Percentiles rank a stretch among this genome's conserved stretches.
Evolutionary conservation across 2,329 filamentous ascomycete genomes (phyloP).

Genomic region (Xylariaceae sp.): DNA sequence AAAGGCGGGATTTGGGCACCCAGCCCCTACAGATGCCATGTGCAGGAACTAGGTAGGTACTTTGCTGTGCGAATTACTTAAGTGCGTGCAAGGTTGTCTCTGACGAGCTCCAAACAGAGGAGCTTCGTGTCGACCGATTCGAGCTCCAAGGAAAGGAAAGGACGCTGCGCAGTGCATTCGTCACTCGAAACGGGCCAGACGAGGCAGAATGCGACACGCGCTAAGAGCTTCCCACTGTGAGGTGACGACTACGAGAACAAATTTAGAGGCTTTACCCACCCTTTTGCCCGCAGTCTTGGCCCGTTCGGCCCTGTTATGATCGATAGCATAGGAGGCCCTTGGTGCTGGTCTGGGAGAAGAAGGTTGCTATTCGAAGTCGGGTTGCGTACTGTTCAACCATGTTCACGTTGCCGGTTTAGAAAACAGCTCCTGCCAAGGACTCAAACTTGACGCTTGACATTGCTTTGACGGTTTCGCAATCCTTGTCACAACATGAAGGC

Average conservation of each 20-base stretch:
- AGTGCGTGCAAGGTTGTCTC: constrained; percentile 38
- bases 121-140: constrained; percentile 18
- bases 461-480: constrained; percentile 29
- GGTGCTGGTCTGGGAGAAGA: constrained; percentile 14
- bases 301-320: constrained; percentile 6
- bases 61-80: constrained; percentile 16
- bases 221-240: constrained; percentile 7
- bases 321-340: too few species aligned
- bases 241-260: too few species aligned
- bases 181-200: constrained; percentile 9
- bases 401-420: constrained; percentile 8
- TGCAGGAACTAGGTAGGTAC: constrained; percentile 1
- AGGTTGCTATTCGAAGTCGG: constrained; percentile 18
- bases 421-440: too few species aligned
- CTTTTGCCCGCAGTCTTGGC: too few species aligned
- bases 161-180: not conserved
- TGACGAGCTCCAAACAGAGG: constrained; percentile 48
- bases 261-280: too few species aligned
- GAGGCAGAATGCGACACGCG: constrained; percentile 6
- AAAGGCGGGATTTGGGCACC: not conserved
- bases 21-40: too few species aligned
- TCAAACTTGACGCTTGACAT: too few species aligned
- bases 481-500: constrained; percentile 26
- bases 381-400: constrained; percentile 19
- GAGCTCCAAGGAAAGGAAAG: constrained; percentile 8